Base-by-base conservation (phyloP, 768 basidiomycete species). In the Thelephora ganbajun region DNA sequence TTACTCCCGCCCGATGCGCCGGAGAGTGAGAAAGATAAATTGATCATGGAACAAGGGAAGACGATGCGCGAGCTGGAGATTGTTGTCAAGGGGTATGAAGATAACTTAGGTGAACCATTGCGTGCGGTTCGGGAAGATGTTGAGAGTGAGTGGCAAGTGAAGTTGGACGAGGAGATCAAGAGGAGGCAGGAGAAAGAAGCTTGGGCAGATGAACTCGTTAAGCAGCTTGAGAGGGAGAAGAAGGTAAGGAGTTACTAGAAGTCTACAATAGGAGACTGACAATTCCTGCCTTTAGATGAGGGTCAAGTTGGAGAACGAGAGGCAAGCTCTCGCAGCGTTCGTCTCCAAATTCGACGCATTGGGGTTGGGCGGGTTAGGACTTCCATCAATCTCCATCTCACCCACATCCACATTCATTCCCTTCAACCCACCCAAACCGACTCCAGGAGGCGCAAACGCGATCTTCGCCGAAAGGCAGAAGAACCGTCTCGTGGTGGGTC, bases 341-440 rank as follows among this genome's bases (percentile, higher is more conserved):
- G 88, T 91, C 41, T 71, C 69, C 60, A 86, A 83, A 60, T 87
- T 90, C 56, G 88, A 91, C 62, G 71, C 84, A 11, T 62, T 85
- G 22, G 82, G 81, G 0, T 57, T 83, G 30, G 63, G 63, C 7
- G 63, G 65, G 12, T 51, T 56, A 5, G 52, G 61, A 18, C 49
- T 61, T 14, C 56, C 69, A 1, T 56, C 66, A 7, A 30, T 30
- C 26, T 20, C 44, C 26, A 46, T 57, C 11, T 48, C 57, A 14
- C 51, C 56, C 3, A 61, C 71, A 16, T 41, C 39, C 19, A 14
- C 36, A 2, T 13, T 13, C 22, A 41, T 41, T 11, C 76, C 71
- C 50, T 60, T 69, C n/a, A 64, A 64, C 20, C 69, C 65, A 5
- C 69, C 72, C 2, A 72, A 70, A 65, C 76, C 73, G 1, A 67